Percentiles rank a stretch among this genome's conserved stretches.
Conservation (phyloP, 768 basidiomycete genomes). For the Solioccasus polychromus region DNA sequence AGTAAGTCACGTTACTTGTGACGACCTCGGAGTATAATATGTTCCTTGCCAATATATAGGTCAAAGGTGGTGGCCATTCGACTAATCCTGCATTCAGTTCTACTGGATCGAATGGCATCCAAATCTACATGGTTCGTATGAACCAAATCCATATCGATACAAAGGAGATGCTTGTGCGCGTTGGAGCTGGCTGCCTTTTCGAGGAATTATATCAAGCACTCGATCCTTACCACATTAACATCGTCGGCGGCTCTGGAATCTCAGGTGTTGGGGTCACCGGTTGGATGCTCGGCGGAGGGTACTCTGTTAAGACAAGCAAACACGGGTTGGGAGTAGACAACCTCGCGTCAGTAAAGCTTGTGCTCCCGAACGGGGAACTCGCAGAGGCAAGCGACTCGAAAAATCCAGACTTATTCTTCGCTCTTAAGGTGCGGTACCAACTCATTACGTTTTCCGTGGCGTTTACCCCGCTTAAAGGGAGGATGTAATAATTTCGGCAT, state of each 20-base stretch:
- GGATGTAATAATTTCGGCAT: constrained; percentile 29
- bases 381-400: neutral
- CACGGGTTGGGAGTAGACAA: constrained; percentile 36
- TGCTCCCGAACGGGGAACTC: constrained; percentile 27
- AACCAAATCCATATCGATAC: constrained; percentile 13
- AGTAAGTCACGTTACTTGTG: neutral
- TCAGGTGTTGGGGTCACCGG: constrained; percentile 32
- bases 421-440: constrained; percentile 3
- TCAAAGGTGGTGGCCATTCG: constrained; percentile 34
- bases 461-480: constrained; percentile 18
- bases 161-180: constrained; percentile 7
- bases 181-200: constrained; percentile 30
- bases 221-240: constrained; percentile 5
- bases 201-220: constrained; percentile 27
- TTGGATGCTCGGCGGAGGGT: constrained; percentile 36
- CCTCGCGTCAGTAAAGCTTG: constrained; percentile 25
- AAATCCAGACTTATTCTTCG: constrained; percentile 3
- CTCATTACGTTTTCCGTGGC: too few relatives aligned
- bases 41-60: constrained; percentile 8
- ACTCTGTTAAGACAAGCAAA: constrained; percentile 33
- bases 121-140: constrained; percentile 27
- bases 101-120: constrained; percentile 29
- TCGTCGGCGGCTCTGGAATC: constrained; percentile 24
- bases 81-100: constrained; percentile 31
- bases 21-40: neutral